phyloP scores from a whole-genome alignment of 179 eudicot species.

The Vitellaria paradoxa region DNA sequence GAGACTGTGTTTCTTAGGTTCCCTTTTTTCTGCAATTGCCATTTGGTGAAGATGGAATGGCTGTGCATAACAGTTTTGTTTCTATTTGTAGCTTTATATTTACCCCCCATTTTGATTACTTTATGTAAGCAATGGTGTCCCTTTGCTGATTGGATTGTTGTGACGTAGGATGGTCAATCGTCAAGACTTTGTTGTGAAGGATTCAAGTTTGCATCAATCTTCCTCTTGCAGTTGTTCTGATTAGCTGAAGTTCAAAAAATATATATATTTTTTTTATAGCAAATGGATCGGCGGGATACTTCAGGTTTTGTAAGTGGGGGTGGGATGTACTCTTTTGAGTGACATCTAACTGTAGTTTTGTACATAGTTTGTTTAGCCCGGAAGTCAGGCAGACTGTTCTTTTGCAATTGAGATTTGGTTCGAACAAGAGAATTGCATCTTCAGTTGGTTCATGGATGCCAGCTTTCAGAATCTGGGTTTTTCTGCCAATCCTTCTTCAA shows the following conservation, averaged over 20 bases:
- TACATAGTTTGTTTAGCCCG: conserved; percentile 33
- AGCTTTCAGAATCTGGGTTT: conserved; percentile 42
- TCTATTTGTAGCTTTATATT: not conserved
- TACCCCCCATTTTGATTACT: conserved; percentile 3
- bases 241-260: conserved; percentile 12
- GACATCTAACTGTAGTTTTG: conserved; percentile 58
- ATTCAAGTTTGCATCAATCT: conserved; percentile 22
- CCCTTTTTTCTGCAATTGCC: not conserved
- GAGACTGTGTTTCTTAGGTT: no score
- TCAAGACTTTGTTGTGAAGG: conserved; percentile 17
- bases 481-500: conserved; percentile 31
- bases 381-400: conserved; percentile 75
- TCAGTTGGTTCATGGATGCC: conserved; percentile 59
- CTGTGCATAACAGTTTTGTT: not conserved
- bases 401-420: conserved; percentile 31
- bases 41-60: not conserved
- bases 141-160: conserved; percentile 16
- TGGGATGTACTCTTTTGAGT: conserved; percentile 35
- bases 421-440: conserved; percentile 28
- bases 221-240: conserved; percentile 19
- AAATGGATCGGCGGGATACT: conserved; percentile 95
- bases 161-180: conserved; percentile 50
- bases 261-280: not conserved
- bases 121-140: not conserved
- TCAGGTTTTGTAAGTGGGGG: conserved; percentile 99